Conservation (phyloP, 2,329 filamentous ascomycete species). For the Dactylellina cionopaga region DNA sequence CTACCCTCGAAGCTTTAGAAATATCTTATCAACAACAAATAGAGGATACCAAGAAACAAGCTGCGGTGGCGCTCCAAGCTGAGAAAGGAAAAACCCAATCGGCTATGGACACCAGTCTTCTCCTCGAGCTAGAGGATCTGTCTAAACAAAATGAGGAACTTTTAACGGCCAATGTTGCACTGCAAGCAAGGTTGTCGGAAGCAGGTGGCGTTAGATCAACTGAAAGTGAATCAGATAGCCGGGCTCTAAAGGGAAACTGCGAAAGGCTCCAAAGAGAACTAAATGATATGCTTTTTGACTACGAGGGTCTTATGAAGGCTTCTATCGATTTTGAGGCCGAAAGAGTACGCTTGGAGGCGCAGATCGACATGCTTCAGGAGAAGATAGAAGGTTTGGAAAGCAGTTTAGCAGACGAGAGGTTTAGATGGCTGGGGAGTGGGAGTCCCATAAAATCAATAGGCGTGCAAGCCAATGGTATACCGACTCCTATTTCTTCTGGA, state of each 20-base stretch:
- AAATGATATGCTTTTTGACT: constrained; percentile 74
- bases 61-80: constrained; percentile 60
- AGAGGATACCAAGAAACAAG: constrained; percentile 52
- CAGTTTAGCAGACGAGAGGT: constrained; percentile 73
- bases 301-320: constrained; percentile 75
- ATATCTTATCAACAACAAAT: constrained; percentile 23
- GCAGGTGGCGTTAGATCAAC: neutral
- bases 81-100: constrained; percentile 57
- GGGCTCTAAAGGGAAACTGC: constrained; percentile 63
- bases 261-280: constrained; percentile 72
- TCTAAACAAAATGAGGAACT: constrained; percentile 56
- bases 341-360: constrained; percentile 71
- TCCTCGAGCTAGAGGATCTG: constrained; percentile 62
- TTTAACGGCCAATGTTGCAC: constrained; percentile 34
- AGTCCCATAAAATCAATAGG: constrained; percentile 64
- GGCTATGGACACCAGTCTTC: constrained; percentile 54
- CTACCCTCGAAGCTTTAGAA: constrained; percentile 26
- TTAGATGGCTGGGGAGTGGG: constrained; percentile 70
- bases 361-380: constrained; percentile 72
- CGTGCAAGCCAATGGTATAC: constrained; percentile 58
- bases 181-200: constrained; percentile 27
- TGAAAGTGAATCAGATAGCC: constrained; percentile 55
- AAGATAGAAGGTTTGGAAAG: constrained; percentile 72
- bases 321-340: constrained; percentile 78
- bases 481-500: constrained; percentile 57